Evolutionary conservation across 208 protist genomes (phyloP).

Genomic region (Leishmania gerbilli): DNA sequence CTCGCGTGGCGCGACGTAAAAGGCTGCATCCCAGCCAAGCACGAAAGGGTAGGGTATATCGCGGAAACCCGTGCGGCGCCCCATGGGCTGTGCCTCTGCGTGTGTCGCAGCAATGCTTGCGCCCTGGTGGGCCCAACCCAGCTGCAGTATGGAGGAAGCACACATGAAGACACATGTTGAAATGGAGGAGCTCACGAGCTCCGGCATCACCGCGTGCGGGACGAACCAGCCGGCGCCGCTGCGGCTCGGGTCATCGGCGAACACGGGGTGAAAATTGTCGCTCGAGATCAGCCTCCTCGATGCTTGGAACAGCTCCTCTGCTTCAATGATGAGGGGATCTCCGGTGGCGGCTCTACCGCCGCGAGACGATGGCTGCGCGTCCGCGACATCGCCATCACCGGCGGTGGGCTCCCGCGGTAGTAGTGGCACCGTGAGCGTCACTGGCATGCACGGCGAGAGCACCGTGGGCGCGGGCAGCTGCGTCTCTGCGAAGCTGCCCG

Average conservation of each 20-base stretch:
- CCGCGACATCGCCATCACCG: background rate
- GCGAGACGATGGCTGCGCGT: background rate
- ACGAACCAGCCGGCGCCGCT: slow-evolving; percentile 4
- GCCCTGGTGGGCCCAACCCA: slow-evolving; percentile 12
- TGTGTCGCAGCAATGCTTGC: slow-evolving; percentile 21
- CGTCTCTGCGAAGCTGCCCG: slow-evolving; percentile 6
- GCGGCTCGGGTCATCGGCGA: slow-evolving; percentile 6
- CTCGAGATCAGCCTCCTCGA: background rate
- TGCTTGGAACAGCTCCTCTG: slow-evolving; percentile 2
- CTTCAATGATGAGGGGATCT: slow-evolving; percentile 10
- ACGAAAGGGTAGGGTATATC: slow-evolving; percentile 61
- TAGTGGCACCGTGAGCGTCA: slow-evolving; percentile 18
- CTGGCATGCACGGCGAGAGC: slow-evolving; percentile 1
- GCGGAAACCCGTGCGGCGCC: slow-evolving; percentile 42
- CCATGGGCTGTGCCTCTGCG: slow-evolving; percentile 11
- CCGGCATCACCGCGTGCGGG: slow-evolving; percentile 6
- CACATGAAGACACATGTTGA: slow-evolving; percentile 9
- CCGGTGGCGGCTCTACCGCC: background rate
- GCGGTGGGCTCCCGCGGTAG: background rate
- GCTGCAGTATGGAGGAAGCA: background rate
- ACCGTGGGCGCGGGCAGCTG: slow-evolving; percentile 2
- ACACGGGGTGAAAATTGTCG: slow-evolving; percentile 15
- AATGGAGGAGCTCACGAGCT: background rate
- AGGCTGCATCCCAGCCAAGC: slow-evolving; percentile 58
- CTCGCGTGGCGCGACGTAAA: slow-evolving; percentile 48